Base-by-base conservation (phyloP, 352 stramenopile species). In the Pythium aquatile region DNA sequence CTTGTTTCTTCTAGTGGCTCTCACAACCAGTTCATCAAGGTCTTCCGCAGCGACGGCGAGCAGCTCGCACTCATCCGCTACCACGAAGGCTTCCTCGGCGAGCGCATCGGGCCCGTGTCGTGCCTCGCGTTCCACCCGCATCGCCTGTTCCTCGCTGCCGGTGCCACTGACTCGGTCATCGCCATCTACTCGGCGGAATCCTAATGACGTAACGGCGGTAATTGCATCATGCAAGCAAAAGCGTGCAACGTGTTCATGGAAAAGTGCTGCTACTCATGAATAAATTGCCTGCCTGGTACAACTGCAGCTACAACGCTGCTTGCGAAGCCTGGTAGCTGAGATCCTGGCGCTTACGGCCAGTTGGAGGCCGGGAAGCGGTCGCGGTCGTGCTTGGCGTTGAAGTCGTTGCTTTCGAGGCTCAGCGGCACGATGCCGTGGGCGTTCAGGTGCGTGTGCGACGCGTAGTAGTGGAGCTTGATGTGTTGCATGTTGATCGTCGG, bases 21-120 rank as follows among this genome's bases (percentile, higher is more conserved):
- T 39, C 96, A 99, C 72, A 98, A 98, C 63, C 97, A 99, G 65
- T 99, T 99, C 72, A 98, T 99, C 75, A 99, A 99, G 75, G 88
- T 99, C 51, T 93, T 98, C 52, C 91, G 91, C 37, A 87, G 90
- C 58, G 93, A 98, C 40, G 86, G 84, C 33, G 87, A 94, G 62
- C 81, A 93, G 56, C 69, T 95, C 52, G 85, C 81, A 32, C 79
- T 94, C 9, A 96, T 97, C 56, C 81, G 87, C 28, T 98, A 99
- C 74, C 96, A 99, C 75, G 95, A 99, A 78, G 94, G 95, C 20
- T 98, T 99, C 60, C 64, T 98, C 1, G 94, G 94, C 26, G 93
- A 99, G 74, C 88, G 97, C 61, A 98, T 99, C 66, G 97, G 97
- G 9, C 95, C 96, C 4, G 93, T 99, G 28, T 98, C 94, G 57